phyloP scores from a whole-genome alignment of 352 stramenopile genomes.

The Peronospora farinosa region DNA sequence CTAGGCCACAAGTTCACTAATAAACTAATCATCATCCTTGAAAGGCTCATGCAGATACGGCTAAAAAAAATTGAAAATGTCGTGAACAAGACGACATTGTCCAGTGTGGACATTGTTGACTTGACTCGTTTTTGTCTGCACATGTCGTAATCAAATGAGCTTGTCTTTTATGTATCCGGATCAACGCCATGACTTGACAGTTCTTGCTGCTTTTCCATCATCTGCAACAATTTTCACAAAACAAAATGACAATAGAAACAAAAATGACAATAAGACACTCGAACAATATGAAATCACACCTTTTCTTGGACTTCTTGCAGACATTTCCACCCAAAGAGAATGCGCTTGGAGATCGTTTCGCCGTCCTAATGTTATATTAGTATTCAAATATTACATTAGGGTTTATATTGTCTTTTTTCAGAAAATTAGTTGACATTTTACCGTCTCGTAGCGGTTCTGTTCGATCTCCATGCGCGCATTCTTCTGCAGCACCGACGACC shows the following conservation, averaged over 20 bases:
- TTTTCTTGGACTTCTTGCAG: slow-evolving; percentile 74
- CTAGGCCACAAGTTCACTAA: slow-evolving; percentile 92
- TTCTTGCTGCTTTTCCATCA: slow-evolving; percentile 47
- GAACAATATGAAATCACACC: slow-evolving; percentile 18
- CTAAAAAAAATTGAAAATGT: slow-evolving; percentile 84
- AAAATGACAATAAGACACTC: not conserved
- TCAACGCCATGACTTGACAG: slow-evolving; percentile 9
- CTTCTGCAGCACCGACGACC: slow-evolving; percentile 56
- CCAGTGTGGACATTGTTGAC: not conserved
- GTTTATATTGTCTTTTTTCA: slow-evolving; percentile 7
- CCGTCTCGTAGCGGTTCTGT: slow-evolving; percentile 63
- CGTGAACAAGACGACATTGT: slow-evolving; percentile 29
- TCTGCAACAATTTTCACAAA: slow-evolving; percentile 20
- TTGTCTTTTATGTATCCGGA: not conserved
- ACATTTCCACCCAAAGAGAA: slow-evolving; percentile 75
- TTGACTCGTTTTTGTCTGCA: not conserved
- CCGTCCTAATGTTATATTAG: slow-evolving; percentile 35
- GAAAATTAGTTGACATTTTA: slow-evolving; percentile 9
- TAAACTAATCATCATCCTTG: slow-evolving; percentile 93
- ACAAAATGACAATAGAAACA: slow-evolving; percentile 1
- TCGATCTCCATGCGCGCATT: slow-evolving; percentile 81
- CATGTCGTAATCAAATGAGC: not conserved
- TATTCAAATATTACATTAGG: slow-evolving; percentile 15
- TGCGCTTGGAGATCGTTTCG: slow-evolving; percentile 69
- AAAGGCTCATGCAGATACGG: slow-evolving; percentile 91